Evolutionary conservation across 140 eudicot genomes (phyloP).

Genomic region (Stevia rebaudiana): DNA sequence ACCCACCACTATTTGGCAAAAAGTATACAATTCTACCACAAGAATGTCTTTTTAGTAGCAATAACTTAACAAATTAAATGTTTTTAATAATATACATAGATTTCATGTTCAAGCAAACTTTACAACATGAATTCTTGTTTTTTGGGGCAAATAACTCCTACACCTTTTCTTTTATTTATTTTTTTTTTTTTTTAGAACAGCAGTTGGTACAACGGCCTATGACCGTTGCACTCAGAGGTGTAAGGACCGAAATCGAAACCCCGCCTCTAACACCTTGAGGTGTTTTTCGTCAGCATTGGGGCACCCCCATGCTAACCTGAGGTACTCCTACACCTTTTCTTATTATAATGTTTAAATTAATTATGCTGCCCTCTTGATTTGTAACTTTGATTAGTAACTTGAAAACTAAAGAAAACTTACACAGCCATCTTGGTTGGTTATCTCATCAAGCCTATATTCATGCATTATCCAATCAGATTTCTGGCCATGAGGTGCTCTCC

Average conservation of each 20-base stretch:
- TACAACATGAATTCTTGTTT: neutral
- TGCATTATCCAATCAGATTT: constrained; percentile 93
- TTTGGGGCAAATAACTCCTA: neutral
- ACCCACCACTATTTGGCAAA: too few species aligned
- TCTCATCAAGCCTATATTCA: constrained; percentile 62
- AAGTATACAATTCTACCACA: too few species aligned
- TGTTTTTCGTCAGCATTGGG: too few species aligned
- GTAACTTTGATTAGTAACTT: neutral
- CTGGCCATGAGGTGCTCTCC: constrained; percentile 82
- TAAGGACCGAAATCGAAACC: too few species aligned
- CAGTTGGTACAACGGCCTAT: too few species aligned
- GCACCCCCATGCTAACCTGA: too few species aligned
- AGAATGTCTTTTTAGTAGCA: too few species aligned
- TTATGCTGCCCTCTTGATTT: neutral
- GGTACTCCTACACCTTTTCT: neutral
- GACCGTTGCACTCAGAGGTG: too few species aligned
- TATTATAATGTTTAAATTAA: neutral
- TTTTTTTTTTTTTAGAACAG: too few species aligned
- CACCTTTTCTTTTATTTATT: too few species aligned
- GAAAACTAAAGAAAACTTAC: constrained; percentile 23
- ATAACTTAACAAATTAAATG: neutral
- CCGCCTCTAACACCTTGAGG: too few species aligned
- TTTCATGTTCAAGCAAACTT: neutral
- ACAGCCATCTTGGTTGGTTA: constrained; percentile 21
- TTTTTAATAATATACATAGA: neutral